Evolutionary conservation across 306 rosid species (phyloP), one percentile per base, ranked within the genome.

Genomic region (Quercus robur): DNA sequence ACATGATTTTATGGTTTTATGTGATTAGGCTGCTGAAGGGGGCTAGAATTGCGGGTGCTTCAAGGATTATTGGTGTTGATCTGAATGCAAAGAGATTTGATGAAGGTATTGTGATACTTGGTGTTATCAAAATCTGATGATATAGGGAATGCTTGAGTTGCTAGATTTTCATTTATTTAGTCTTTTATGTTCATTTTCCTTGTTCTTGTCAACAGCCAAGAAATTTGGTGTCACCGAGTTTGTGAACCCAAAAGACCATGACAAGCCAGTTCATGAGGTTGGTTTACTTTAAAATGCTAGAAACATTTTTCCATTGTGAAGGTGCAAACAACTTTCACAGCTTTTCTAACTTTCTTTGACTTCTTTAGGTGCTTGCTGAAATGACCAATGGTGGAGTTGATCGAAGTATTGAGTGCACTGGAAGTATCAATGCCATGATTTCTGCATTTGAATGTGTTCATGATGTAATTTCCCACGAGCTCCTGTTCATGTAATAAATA

Each of bases 381-480:
- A 89, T 94, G 95, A 94, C 98, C 5, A 67, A 88, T 17, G 97
- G 97, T 57, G 98, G 97, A 49, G 98, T 94, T 15, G 98, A 94
- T 80, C 90, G 95, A 19, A 91, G 95, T 31, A 71, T 94, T 5
- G 98, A 94, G 76, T 94, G 98, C 75, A 94, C 97, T 0, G 97
- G 97, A 23, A 94, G 92, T 84, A 41, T 90, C 59, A 95, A 91
- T 71, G 98, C 98, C 20, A 92, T 92, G 95, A 85, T 90, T 75
- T 90, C 98, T 6, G 97, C 98, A 6, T 94, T 94, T 18, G 97
- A 94, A 89, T 91, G 97, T 56, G 97, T 94, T 49, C 98, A 94
- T 5, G 95, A 94, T 83, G 98, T 94, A 87, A 51, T 41, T 46
- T 6, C 19, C 20, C 0, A 57, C 6, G 28, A 49, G 1, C 41